These are phyloP conservation scores for Syncephalastrum sp. DNA, from an alignment of 371 early-diverging fungal genomes.

Conservation along the genomic window DNA sequence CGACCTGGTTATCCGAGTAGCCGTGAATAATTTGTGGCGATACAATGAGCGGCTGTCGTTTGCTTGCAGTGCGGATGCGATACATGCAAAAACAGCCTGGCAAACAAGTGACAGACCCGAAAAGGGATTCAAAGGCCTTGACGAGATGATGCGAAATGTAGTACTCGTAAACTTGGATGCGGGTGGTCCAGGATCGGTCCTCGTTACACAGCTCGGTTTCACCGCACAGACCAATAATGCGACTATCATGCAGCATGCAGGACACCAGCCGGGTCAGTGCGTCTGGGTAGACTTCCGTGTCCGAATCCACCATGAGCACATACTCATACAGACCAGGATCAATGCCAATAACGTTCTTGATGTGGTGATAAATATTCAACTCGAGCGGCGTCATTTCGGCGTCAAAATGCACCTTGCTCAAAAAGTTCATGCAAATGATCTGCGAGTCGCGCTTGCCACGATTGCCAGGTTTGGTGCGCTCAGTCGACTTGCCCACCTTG, in stretches of 20 bases:
- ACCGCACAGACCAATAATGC: conserved; percentile 82
- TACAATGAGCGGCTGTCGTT: conserved; percentile 65
- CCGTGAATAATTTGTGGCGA: conserved; percentile 77
- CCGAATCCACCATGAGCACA: conserved; percentile 96
- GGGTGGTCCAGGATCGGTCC: conserved; percentile 78
- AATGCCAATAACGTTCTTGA: conserved; percentile 76
- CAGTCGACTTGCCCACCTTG: conserved; percentile 88
- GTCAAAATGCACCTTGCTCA: conserved; percentile 87
- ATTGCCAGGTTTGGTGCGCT: conserved; percentile 88
- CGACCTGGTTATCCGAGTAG: conserved; percentile 92
- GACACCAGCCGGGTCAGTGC: conserved; percentile 72
- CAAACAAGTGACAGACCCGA: conserved; percentile 94
- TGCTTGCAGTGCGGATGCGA: conserved; percentile 79
- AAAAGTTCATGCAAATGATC: conserved; percentile 96
- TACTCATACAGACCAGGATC: conserved; percentile 84
- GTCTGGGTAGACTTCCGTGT: conserved; percentile 82
- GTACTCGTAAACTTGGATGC: conserved; percentile 96
- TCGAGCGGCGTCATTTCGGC: conserved; percentile 94
- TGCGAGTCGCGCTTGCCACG: conserved; percentile 99
- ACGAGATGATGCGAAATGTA: conserved; percentile 93
- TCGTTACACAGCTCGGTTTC: conserved; percentile 85
- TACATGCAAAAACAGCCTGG: conserved; percentile 98
- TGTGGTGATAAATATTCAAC: conserved; percentile 88
- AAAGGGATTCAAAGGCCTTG: conserved; percentile 92
- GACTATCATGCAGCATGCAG: conserved; percentile 76